Evolutionary conservation across 192 early-diverging fungal species (phyloP), one percentile per base, ranked within the genome.

Genomic region (Kappamyces sp.): DNA sequence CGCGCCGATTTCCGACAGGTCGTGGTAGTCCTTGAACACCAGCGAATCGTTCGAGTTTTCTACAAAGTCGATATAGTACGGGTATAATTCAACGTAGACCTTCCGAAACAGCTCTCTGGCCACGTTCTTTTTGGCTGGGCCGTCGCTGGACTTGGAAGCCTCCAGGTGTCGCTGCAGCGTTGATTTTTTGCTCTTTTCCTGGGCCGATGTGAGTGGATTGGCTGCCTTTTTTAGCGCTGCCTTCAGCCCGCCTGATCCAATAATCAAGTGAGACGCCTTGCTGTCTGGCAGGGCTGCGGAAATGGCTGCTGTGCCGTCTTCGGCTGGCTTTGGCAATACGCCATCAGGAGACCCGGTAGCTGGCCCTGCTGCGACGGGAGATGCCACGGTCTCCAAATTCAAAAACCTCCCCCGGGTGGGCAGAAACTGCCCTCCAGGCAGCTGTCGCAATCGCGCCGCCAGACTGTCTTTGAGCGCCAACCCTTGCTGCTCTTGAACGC

Each of bases 61-160:
- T 8, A 83, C 67, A 59, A 91, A 83, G 54, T 89, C 87, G 31
- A 82, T 49, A 59, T 85, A 91, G 53, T 86, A 91, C 9, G 87
- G 87, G 58, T 63, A 60, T 0, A 91, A 71, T 40, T 80, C 72
- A 7, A 48, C 66, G 66, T 79, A 89, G 39, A 87, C 72, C 41
- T 68, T 61, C 58, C 70, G 79, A 60, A 91, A 91, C 43, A 69
- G 63, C 47, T 87, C 85, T 49, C 82, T 78, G 23, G 23, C 23
- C 23, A 23, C 23, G 23, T 23, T 23, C 23, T 23, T 23, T 58
- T 6, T n/a, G 2, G 40, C 41, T 37, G 58, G 47, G 52, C 34
- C 40, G 31, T 2, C 36, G 37, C 5, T 43, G 36, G 8, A 23
- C 23, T 23, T 23, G 23, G 23, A 23, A 0, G 23, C 23, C 23